Evolutionary conservation across 2,329 filamentous ascomycete species (phyloP), one percentile per base, ranked within the genome.

Genomic region (Xylaria hypoxylon): DNA sequence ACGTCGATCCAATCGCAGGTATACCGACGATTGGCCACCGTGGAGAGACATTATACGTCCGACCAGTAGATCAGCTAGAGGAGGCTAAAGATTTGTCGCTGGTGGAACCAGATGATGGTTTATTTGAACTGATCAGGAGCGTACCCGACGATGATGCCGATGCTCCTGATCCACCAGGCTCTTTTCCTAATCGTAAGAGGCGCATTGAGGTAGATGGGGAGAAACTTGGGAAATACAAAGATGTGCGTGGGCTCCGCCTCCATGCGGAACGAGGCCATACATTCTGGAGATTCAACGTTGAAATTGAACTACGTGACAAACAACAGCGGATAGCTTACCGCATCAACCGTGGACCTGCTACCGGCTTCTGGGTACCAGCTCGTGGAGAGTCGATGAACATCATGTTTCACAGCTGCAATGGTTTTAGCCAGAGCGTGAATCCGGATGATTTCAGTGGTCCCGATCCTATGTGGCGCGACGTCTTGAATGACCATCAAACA

Each of bases 351-450:
- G 95, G 96, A 0, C 94, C 95, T 5, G 89, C 93, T 2, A 89
- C 92, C 59, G 93, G 91, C 1, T 99, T 99, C 78, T 99, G 96
- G 95, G 93, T 99, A 0, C 96, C 96, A 5, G 91, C 91, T 35
- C 87, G 85, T 56, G 91, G 89, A 17, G 86, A 97, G 77, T 88
- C 92, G 2, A 99, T 99, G 96, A 97, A 98, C 80, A 92, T 97
- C 77, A 97, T 98, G 94, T 99, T 97, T 81, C 88, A 98, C 81
- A 97, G 92, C 77, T 97, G 96, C 82, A 99, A 99, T 77, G 96
- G 96, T 1, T 99, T 99, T 82, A 95, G 93, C 73, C 79, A 91
- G 58, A 91, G 87, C 63, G 92, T 92, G 26, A 90, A 97, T 68
- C 82, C 93, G 0, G 86, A 96, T 76, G 85, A 90, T 51, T 91